phyloP scores from a whole-genome alignment of 345 rosid species.

The Chamaenerion angustifolium region DNA sequence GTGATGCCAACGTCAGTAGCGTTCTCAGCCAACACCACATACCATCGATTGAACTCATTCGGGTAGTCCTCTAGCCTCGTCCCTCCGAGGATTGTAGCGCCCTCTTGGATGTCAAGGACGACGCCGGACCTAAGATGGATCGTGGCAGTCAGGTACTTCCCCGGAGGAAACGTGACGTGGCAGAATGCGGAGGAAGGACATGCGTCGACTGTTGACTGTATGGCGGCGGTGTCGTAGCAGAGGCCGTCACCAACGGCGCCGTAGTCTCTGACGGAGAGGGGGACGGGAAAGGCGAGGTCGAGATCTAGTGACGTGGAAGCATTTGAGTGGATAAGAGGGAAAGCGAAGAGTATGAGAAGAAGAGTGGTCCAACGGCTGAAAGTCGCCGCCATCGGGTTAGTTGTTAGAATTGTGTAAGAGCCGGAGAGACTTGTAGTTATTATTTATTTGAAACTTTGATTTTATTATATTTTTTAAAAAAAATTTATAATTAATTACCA shows the following conservation, averaged over 20 bases:
- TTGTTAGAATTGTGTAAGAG: too few relatives aligned
- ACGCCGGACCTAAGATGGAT: slow-evolving; percentile 53
- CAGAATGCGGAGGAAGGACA: slow-evolving; percentile 35
- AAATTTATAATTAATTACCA: too few relatives aligned
- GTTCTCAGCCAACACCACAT: slow-evolving; percentile 66
- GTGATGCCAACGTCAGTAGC: slow-evolving; percentile 72
- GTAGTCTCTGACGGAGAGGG: slow-evolving; percentile 45
- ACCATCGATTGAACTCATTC: slow-evolving; percentile 42
- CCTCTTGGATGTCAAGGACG: slow-evolving; percentile 40
- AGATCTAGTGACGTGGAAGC: slow-evolving; percentile 17
- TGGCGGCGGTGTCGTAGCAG: slow-evolving; percentile 56
- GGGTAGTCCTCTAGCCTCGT: slow-evolving; percentile 54
- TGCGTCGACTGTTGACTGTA: slow-evolving; percentile 64
- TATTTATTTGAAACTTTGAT: too few relatives aligned
- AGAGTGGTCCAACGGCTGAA: not conserved
- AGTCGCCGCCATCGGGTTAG: not conserved
- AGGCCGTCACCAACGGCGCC: slow-evolving; percentile 77
- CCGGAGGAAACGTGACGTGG: slow-evolving; percentile 58
- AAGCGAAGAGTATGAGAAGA: not conserved
- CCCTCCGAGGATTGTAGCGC: slow-evolving; percentile 64
- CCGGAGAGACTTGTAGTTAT: too few relatives aligned
- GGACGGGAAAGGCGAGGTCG: slow-evolving; percentile 8
- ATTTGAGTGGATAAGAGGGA: slow-evolving; percentile 17
- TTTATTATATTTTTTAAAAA: too few relatives aligned
- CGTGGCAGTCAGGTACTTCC: slow-evolving; percentile 70